Evolutionary conservation across 176 grass and related monocot species (phyloP).

Genomic region (bread wheat (Triticum aestivum)): IWGSC_CS_RefSeq_v2.1 NC_057797.1:28595238-28595737

Average conservation of each 20-base stretch:
- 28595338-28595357: constrained; percentile 86
- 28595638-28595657: not conserved
- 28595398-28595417: constrained; percentile 85
- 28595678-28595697: not conserved
- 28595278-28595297: not conserved
- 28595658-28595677: not conserved
- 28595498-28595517: constrained; percentile 68
- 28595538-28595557: constrained; percentile 89
- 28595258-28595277: not conserved
- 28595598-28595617: constrained; percentile 90
- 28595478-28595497: constrained; percentile 61
- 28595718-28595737: constrained; percentile 79
- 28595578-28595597: constrained; percentile 92
- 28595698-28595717: constrained; percentile 13
- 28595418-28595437: constrained; percentile 94
- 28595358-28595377: constrained; percentile 84
- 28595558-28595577: constrained; percentile 96
- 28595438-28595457: constrained; percentile 95
- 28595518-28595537: constrained; percentile 88
- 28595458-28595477: constrained; percentile 95
- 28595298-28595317: not conserved
- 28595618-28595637: constrained; percentile 74
- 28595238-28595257: not conserved
- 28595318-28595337: constrained; percentile 43
- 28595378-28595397: constrained; percentile 68